Evolutionary conservation across 2,329 filamentous ascomycete species (phyloP), one percentile per base, ranked within the genome.

Genomic region (Magnaporthales sp.): DNA sequence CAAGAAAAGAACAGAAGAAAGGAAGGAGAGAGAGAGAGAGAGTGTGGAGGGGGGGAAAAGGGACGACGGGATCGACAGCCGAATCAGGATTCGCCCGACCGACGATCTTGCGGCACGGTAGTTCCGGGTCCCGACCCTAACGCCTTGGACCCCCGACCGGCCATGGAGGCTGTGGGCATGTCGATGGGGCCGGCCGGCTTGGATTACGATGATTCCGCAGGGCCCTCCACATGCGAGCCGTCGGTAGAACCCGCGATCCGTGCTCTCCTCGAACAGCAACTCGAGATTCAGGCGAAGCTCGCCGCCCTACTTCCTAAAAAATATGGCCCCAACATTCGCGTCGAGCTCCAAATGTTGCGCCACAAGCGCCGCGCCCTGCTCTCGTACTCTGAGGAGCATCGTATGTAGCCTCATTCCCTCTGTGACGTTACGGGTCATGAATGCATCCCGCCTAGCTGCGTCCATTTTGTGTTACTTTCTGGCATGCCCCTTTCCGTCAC

Each of bases 261-360:
- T 71, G 74, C 76, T 66, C 76, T 84, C 68, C 80, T 83, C 68
- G 79, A 81, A 69, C 83, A 86, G 73, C 82, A 84, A 72, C 80
- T 80, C 72, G 81, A 83, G 69, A 82, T 84, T 71, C 80, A 84
- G 71, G 78, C 82, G 69, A 80, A 80, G 72, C 77, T 85, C 66
- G 78, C 80, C 67, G 77, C 77, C 68, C 74, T 85, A 63, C 77
- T 84, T 19, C 80, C 81, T 66, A 76, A 77, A 70, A 81, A 80
- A 69, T 80, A 82, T 75, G 78, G 78, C 63, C 77, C 80, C 65
- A 80, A 84, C 72, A 75, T 80, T 70, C 79, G 78, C 68, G 69
- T 79, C 63, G 84, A 87, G 76, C 76, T 85, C 30, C 78, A 80
- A 65, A 84, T 86, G 81, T 76, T 87, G 71, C 83, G 81, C 68